Percentiles rank a stretch among this genome's conserved stretches.
These are phyloP conservation scores for Fonsecaea erecta DNA, from an alignment of 2,329 filamentous ascomycete genomes.

Conservation along the genomic window DNA sequence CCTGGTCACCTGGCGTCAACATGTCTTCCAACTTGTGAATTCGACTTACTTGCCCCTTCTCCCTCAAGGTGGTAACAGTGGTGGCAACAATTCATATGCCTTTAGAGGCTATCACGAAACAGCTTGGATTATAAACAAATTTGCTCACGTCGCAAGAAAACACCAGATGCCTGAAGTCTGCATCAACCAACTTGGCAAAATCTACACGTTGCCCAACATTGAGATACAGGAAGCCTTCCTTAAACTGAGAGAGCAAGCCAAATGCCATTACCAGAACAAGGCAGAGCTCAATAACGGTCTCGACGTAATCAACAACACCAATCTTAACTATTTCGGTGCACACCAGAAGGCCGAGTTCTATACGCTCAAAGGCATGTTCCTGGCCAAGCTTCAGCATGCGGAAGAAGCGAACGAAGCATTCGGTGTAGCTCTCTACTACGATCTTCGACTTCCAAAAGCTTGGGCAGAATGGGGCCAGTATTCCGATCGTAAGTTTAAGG, in stretches of 20 bases:
- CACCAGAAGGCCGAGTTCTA: conserved; percentile 99
- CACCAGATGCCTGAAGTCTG: conserved; percentile 96
- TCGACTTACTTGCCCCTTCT: conserved; percentile 85
- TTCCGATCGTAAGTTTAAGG: conserved; percentile 95
- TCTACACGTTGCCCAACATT: conserved; percentile 98
- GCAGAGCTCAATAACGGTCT: conserved; percentile 89
- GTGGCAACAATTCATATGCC: conserved; percentile 88
- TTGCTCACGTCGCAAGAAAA: conserved; percentile 95
- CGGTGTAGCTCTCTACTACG: conserved; percentile 92
- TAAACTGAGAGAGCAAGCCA: conserved; percentile 97
- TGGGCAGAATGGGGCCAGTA: conserved; percentile 99
- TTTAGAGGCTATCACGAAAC: conserved; percentile 98
- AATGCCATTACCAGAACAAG: conserved; percentile 96
- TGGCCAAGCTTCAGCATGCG: conserved; percentile 89
- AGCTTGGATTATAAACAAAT: conserved; percentile 99
- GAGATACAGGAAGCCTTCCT: conserved; percentile 99
- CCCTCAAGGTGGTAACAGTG: conserved; percentile 73
- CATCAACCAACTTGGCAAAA: conserved; percentile 93
- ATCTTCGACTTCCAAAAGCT: conserved; percentile 91
- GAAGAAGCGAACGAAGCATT: conserved; percentile 93
- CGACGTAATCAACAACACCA: conserved; percentile 99
- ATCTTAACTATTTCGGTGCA: conserved; percentile 95
- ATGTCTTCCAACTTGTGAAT: conserved; percentile 98
- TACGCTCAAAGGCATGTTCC: conserved; percentile 98
- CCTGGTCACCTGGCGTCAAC: conserved; percentile 98